Evolutionary conservation across 2,329 filamentous ascomycete species (phyloP), one percentile per base, ranked within the genome.

Genomic region (Periconia sp.): DNA sequence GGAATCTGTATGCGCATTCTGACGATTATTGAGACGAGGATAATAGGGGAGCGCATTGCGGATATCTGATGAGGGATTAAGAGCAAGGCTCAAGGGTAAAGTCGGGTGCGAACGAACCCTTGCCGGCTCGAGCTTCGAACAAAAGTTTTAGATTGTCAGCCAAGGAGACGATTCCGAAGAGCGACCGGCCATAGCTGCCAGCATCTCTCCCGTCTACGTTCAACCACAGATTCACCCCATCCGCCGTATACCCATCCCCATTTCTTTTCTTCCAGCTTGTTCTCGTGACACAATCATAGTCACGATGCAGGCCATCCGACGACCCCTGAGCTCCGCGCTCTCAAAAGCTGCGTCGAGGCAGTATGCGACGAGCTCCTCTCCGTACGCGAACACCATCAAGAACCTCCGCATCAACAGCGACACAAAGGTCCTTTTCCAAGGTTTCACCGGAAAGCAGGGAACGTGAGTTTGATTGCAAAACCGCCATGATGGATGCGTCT

Each of bases 361-460:
- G 66, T 96, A 96, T 82, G 87, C 88, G 74, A 88, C 88, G 49
- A 78, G 82, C 62, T 82, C 82, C 58, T 84, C 86, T 63, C 85
- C 85, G 56, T 75, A 76, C 51, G 63, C 70, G 50, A 66, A 71
- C 58, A 76, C 74, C 20, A 71, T 74, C 64, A 70, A 72, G 71
- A 97, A 97, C 83, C 85, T 97, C 71, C 89, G 91, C 79, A 92
- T 97, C 82, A 96, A 92, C 78, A 74, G 82, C 75, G 88, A 97
- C 65, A 99, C 94, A 69, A 95, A 94, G 82, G 91, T 99, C 65
- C 82, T 97, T 71, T 97, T 86, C 82, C 94, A 99, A 81, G 94
- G 94, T 65, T 97, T 97, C 78, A 97, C 93, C 53, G 93, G 93
- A 76, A 94, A 91, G 83, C 92, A 96, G 84, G 91, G 91, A 88